Evolutionary conservation across 768 basidiomycete genomes (phyloP).

Genomic region (Dictyophora rubrovolvata): DNA sequence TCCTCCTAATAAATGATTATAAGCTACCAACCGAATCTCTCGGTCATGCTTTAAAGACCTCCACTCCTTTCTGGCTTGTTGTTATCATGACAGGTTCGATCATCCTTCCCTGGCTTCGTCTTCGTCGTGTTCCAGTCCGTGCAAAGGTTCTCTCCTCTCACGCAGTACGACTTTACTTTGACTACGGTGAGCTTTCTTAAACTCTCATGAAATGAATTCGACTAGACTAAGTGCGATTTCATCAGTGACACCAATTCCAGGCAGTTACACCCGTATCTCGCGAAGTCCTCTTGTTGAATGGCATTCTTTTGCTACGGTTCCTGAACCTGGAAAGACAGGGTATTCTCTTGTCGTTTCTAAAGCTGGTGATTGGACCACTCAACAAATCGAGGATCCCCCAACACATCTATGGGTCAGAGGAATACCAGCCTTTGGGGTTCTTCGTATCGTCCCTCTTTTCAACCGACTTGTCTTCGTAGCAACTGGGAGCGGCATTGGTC

Average conservation of each 20-base stretch:
- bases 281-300: constrained; percentile 41
- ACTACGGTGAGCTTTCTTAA: constrained; percentile 33
- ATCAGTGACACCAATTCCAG: constrained; percentile 34
- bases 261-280: constrained; percentile 36
- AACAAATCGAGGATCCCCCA: constrained; percentile 44
- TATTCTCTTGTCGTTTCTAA: constrained; percentile 48
- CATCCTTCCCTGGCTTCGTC: background rate
- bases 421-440: constrained; percentile 43
- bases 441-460: constrained; percentile 46
- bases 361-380: constrained; percentile 52
- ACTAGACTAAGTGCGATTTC: background rate
- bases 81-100: background rate
- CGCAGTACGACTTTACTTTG: constrained; percentile 48
- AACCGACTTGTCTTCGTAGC: constrained; percentile 45
- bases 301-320: constrained; percentile 49
- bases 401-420: constrained; percentile 48
- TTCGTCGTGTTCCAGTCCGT: constrained; percentile 29
- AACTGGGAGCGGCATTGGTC: constrained; percentile 41
- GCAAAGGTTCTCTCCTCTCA: constrained; percentile 45
- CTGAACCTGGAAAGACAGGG: constrained; percentile 32
- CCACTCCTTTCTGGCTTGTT: constrained; percentile 10
- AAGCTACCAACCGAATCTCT: constrained; percentile 27
- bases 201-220: background rate
- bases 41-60: constrained; percentile 31
- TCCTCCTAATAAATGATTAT: constrained; percentile 46